Evolutionary conservation across 1,284 basidiomycete species (phyloP).

Genomic region (Ganoderma lucidum): DNA sequence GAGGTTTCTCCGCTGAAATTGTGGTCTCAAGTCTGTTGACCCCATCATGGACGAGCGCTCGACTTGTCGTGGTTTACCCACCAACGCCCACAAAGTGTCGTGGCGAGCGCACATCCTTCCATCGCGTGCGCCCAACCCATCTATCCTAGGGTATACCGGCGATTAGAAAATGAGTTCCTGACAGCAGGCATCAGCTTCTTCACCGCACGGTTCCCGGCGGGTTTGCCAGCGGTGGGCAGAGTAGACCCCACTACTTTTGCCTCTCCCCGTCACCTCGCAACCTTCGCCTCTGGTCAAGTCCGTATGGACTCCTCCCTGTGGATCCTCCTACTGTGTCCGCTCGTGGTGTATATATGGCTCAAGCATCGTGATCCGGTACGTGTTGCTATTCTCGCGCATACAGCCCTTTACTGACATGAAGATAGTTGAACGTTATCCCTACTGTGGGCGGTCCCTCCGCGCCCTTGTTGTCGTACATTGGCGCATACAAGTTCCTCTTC

Average conservation of each 20-base stretch:
- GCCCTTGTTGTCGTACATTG: slow-evolving; percentile 31
- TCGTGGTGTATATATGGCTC: not conserved
- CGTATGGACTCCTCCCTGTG: not conserved
- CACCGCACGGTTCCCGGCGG: not conserved
- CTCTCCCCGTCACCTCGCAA: not conserved
- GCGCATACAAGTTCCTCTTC: slow-evolving; percentile 4
- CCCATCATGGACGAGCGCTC: not conserved
- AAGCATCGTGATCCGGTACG: slow-evolving; percentile 18
- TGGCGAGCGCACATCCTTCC: not conserved
- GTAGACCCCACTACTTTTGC: not conserved
- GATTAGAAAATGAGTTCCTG: not conserved
- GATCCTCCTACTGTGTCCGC: not conserved
- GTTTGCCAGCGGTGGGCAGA: not conserved
- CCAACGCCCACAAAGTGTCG: not conserved
- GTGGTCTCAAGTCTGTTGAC: not conserved
- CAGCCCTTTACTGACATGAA: not conserved
- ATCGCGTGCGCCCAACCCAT: not conserved
- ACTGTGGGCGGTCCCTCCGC: not conserved
- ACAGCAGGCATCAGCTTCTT: not conserved
- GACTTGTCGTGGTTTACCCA: not conserved
- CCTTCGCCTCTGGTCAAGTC: not conserved
- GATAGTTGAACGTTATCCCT: not conserved
- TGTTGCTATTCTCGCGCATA: not conserved
- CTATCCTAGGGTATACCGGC: not conserved
- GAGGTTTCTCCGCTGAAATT: not conserved